phyloP scores from a whole-genome alignment of 495 filamentous ascomycete species.

The Bathelium albidoporum region DNA sequence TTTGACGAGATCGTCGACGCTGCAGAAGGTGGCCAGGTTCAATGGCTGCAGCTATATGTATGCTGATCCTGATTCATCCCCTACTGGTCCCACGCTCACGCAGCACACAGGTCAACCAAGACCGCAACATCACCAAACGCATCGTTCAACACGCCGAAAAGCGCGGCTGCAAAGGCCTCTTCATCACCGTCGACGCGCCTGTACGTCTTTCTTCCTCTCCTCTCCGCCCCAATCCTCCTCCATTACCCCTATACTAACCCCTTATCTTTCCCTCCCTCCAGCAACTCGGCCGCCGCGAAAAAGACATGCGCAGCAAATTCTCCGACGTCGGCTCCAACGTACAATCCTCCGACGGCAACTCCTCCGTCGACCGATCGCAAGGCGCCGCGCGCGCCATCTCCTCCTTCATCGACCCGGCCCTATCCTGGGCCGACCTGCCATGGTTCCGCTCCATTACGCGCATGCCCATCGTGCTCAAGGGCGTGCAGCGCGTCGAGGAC shows the following conservation, averaged over 20 bases:
- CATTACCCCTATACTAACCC: not conserved
- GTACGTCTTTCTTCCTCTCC: not conserved
- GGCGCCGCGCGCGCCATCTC: constrained; percentile 89
- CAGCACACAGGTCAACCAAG: constrained; percentile 61
- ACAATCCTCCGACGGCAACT: constrained; percentile 50
- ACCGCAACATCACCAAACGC: constrained; percentile 77
- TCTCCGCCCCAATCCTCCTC: not conserved
- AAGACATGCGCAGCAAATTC: constrained; percentile 92
- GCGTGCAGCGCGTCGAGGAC: constrained; percentile 92
- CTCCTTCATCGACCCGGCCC: constrained; percentile 84
- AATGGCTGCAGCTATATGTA: constrained; percentile 94
- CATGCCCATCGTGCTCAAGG: constrained; percentile 96
- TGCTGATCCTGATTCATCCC: not conserved
- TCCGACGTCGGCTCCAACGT: constrained; percentile 76
- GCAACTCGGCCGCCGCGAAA: constrained; percentile 88
- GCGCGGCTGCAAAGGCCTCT: constrained; percentile 88
- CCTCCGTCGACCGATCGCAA: constrained; percentile 69
- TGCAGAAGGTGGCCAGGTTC: constrained; percentile 65
- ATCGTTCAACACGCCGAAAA: constrained; percentile 88
- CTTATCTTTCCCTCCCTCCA: not conserved
- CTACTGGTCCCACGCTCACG: not conserved
- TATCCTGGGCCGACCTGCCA: constrained; percentile 89
- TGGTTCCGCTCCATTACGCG: constrained; percentile 89
- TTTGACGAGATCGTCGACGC: constrained; percentile 97
- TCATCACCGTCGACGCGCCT: constrained; percentile 97